Conservation (phyloP, 495 filamentous ascomycete genomes). For the Rhypophila decipiens region DNA sequence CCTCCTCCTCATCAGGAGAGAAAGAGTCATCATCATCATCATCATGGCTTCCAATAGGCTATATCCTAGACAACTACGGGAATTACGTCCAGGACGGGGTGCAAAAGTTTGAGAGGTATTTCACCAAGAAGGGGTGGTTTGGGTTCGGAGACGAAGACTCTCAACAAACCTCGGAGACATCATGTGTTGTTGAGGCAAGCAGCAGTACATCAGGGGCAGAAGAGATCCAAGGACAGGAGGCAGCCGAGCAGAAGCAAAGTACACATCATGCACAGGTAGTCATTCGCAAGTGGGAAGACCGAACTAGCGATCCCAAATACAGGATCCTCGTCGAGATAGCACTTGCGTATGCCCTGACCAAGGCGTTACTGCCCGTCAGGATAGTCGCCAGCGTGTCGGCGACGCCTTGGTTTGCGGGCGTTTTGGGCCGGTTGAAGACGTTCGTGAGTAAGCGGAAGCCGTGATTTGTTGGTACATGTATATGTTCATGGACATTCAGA, state of each 20-base stretch:
- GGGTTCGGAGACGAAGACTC: constrained; percentile 26
- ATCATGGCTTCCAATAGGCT: constrained; percentile 45
- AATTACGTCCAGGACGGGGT: constrained; percentile 38
- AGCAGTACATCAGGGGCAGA: too few relatives aligned
- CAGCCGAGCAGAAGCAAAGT: too few relatives aligned
- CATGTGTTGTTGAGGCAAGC: too few relatives aligned
- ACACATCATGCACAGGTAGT: constrained; percentile 3
- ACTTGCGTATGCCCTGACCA: constrained; percentile 83
- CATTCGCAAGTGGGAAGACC: background rate
- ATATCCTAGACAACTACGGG: constrained; percentile 32
- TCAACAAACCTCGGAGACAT: background rate
- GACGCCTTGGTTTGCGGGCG: constrained; percentile 89
- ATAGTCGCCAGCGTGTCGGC: constrained; percentile 74
- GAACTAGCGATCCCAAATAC: constrained; percentile 32
- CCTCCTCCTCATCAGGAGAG: constrained; percentile 44
- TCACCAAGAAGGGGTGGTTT: constrained; percentile 42
- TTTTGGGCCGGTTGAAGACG: constrained; percentile 25
- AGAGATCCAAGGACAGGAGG: constrained; percentile 4
- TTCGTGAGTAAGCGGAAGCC: constrained; percentile 17
- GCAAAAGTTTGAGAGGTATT: constrained; percentile 37
- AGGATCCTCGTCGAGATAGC: constrained; percentile 63
- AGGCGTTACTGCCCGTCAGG: constrained; percentile 70
- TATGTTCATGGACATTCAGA: background rate
- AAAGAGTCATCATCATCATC: constrained; percentile 54
- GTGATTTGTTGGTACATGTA: too few relatives aligned